Conservation (phyloP, 2,329 filamentous ascomycete species). For the Cytospora schulzeri region DNA sequence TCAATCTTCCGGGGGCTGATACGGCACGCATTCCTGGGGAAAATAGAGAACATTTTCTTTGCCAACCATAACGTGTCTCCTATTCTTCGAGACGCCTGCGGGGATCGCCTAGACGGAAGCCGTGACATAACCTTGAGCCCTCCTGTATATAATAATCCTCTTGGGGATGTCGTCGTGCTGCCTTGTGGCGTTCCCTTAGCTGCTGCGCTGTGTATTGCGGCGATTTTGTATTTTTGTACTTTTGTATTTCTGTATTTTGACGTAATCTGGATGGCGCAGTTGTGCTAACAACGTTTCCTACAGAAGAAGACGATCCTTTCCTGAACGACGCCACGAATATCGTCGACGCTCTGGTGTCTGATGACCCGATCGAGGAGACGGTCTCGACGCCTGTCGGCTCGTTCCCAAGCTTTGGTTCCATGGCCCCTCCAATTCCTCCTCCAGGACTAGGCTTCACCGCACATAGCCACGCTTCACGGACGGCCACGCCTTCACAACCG, state of each 20-base stretch:
- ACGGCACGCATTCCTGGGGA: conserved; percentile 43
- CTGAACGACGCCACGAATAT: conserved; percentile 63
- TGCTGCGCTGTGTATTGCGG: conserved; percentile 22
- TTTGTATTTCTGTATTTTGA: not conserved
- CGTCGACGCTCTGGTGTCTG: conserved; percentile 71
- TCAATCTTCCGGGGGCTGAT: conserved; percentile 53
- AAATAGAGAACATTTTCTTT: conserved; percentile 28
- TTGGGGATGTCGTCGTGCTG: conserved; percentile 28
- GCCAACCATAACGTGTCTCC: conserved; percentile 24
- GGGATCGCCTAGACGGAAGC: conserved; percentile 26
- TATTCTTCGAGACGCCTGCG: conserved; percentile 14
- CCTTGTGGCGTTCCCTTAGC: conserved; percentile 25
- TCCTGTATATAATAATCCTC: conserved; percentile 46
- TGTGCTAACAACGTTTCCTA: conserved; percentile 46
- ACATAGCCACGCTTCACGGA: conserved; percentile 26
- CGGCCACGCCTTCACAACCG: conserved; percentile 25
- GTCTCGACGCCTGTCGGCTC: not conserved
- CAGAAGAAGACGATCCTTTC: conserved; percentile 65
- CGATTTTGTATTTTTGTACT: not conserved
- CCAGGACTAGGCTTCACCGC: conserved; percentile 26
- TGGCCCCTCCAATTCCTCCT: conserved; percentile 20
- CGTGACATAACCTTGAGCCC: conserved; percentile 29
- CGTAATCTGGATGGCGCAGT: conserved; percentile 17
- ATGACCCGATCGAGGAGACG: conserved; percentile 44
- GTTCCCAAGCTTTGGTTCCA: conserved; percentile 11